These are phyloP conservation scores for Cytidiella melzeri DNA, from an alignment of 768 basidiomycete genomes.

Conservation along the genomic window DNA sequence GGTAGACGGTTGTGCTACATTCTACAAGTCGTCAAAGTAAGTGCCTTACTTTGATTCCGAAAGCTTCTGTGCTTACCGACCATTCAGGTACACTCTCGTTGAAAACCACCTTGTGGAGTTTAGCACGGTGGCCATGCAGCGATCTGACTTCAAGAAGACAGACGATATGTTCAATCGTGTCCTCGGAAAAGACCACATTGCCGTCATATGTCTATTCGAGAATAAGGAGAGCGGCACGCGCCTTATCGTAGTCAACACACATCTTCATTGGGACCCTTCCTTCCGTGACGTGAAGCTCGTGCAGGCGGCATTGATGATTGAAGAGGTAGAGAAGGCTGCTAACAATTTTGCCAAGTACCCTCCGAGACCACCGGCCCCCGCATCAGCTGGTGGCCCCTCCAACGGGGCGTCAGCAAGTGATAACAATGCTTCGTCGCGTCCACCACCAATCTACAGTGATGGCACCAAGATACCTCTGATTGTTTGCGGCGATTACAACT, in stretches of 20 bases:
- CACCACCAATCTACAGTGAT: slow-evolving; percentile 70
- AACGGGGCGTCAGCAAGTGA: slow-evolving; percentile 24
- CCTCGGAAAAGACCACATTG: slow-evolving; percentile 90
- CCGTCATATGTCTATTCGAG: slow-evolving; percentile 82
- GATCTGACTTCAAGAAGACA: slow-evolving; percentile 92
- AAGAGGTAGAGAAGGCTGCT: slow-evolving; percentile 89
- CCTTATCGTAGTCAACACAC: slow-evolving; percentile 83
- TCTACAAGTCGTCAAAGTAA: slow-evolving; percentile 86
- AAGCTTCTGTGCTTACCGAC: background rate
- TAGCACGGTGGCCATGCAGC: slow-evolving; percentile 85
- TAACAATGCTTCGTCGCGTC: slow-evolving; percentile 33
- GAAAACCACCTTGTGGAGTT: slow-evolving; percentile 95
- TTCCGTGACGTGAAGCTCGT: slow-evolving; percentile 97
- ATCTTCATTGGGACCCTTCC: slow-evolving; percentile 89
- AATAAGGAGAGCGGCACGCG: slow-evolving; percentile 82
- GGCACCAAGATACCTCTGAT: slow-evolving; percentile 87
- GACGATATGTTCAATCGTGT: slow-evolving; percentile 99
- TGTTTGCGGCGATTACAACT: slow-evolving; percentile 96
- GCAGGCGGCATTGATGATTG: slow-evolving; percentile 86
- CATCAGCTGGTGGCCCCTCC: slow-evolving; percentile 22
- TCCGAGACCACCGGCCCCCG: slow-evolving; percentile 41
- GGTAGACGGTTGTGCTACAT: slow-evolving; percentile 96
- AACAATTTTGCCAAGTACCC: slow-evolving; percentile 82
- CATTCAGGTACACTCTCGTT: slow-evolving; percentile 76
- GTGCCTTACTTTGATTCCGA: slow-evolving; percentile 25